Conservation (phyloP, 1,139 yeast genomes). For the Saccharomyces hybrid region DNA sequence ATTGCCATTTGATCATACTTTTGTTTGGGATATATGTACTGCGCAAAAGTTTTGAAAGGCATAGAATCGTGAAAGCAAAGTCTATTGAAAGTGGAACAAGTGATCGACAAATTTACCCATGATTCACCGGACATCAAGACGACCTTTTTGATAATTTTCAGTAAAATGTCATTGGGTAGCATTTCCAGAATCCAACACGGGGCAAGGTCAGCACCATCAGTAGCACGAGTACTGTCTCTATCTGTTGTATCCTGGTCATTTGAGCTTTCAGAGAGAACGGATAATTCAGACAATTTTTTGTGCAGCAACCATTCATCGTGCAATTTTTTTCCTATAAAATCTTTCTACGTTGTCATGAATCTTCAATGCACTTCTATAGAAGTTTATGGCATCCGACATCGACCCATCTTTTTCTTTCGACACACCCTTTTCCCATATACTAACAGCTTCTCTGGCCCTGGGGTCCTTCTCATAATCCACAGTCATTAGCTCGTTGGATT, state of each 20-base stretch:
- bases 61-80: constrained; percentile 51
- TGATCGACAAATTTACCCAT: constrained; percentile 57
- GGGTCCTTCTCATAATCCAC: constrained; percentile 3
- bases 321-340: constrained; percentile 51
- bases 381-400: constrained; percentile 71
- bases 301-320: constrained; percentile 27
- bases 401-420: constrained; percentile 66
- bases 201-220: constrained; percentile 24
- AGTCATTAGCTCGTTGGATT: neutral
- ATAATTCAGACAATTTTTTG: constrained; percentile 14
- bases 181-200: constrained; percentile 51
- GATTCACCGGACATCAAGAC: constrained; percentile 49
- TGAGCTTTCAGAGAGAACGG: constrained; percentile 4
- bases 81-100: constrained; percentile 55
- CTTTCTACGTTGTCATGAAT: constrained; percentile 62
- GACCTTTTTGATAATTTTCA: constrained; percentile 47
- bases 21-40: constrained; percentile 52
- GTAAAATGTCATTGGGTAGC: constrained; percentile 60
- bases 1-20: constrained; percentile 40
- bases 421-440: constrained; percentile 61
- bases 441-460: constrained; percentile 41
- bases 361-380: constrained; percentile 65
- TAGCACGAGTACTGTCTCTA: constrained; percentile 33
- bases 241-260: constrained; percentile 27
- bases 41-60: constrained; percentile 53